Conservation (phyloP, 345 rosid species). For the Jatropha curcas region DNA sequence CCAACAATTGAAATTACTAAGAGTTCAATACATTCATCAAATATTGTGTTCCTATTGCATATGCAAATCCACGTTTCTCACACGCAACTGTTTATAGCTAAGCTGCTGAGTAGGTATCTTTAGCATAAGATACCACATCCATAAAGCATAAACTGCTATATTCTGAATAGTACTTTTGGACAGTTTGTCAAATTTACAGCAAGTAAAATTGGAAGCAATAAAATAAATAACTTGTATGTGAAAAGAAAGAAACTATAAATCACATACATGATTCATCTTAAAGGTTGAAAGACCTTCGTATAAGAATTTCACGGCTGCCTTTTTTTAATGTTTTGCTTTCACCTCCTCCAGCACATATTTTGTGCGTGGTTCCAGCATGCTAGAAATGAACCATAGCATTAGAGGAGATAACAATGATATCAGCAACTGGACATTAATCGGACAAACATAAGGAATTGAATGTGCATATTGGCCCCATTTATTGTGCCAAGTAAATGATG, state of each 20-base stretch:
- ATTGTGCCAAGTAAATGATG: slow-evolving; percentile 23
- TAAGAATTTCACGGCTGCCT: neutral
- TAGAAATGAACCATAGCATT: slow-evolving; percentile 23
- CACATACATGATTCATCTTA: neutral
- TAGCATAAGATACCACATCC: neutral
- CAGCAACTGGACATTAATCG: slow-evolving; percentile 10
- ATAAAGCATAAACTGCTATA: neutral
- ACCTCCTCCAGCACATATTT: neutral
- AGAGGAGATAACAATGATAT: slow-evolving; percentile 6
- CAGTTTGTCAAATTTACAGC: neutral
- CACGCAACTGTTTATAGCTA: neutral
- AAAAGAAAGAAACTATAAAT: neutral
- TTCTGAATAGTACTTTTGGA: neutral
- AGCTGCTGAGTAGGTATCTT: too few species aligned
- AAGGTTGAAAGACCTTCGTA: slow-evolving; percentile 14
- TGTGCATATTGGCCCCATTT: slow-evolving; percentile 31
- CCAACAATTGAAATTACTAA: neutral
- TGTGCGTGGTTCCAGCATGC: slow-evolving; percentile 11
- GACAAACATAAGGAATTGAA: slow-evolving; percentile 20
- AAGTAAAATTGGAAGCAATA: neutral
- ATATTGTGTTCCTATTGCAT: neutral
- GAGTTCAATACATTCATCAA: neutral
- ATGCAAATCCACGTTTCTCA: neutral
- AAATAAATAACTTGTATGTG: neutral
- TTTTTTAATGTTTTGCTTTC: slow-evolving; percentile 2